Percentiles rank a stretch among this genome's conserved stretches.
These are phyloP conservation scores for Buddleja alternifolia DNA, from an alignment of 257 asterid species.

Conservation along the genomic window DNA sequence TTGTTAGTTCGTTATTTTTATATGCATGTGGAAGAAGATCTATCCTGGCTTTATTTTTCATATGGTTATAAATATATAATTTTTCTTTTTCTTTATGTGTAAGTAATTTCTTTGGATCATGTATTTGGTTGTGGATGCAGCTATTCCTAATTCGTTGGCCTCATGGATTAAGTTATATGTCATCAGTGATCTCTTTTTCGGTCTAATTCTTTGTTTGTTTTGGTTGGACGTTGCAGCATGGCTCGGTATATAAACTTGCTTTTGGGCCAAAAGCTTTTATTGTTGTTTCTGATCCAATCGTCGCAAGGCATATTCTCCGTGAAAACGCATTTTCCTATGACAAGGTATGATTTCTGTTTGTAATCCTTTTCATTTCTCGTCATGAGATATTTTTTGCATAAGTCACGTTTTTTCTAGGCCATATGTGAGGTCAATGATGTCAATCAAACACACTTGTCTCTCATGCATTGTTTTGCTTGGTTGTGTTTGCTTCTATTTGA, in stretches of 20 bases:
- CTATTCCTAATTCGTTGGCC: neutral
- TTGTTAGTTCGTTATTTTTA: conserved; percentile 11
- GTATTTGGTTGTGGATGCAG: neutral
- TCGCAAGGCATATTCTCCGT: conserved; percentile 89
- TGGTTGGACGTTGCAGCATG: conserved; percentile 68
- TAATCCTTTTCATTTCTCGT: neutral
- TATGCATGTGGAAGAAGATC: neutral
- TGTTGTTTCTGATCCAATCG: conserved; percentile 94
- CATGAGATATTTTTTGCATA: neutral
- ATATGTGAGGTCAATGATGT: neutral
- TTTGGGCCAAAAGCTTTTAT: conserved; percentile 97
- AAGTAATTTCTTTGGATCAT: neutral
- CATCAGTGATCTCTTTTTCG: conserved; percentile 6
- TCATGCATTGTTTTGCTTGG: neutral
- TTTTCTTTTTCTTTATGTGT: neutral
- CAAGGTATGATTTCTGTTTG: conserved; percentile 58
- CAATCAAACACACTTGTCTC: conserved; percentile 12
- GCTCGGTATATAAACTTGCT: conserved; percentile 93
- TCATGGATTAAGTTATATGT: neutral
- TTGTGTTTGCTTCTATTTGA: too few species aligned
- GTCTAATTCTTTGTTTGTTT: conserved; percentile 29
- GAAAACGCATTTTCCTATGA: conserved; percentile 93
- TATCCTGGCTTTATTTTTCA: neutral
- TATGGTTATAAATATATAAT: neutral
- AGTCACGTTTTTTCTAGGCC: conserved; percentile 3